Percentiles rank a stretch among this genome's conserved stretches.
These are phyloP conservation scores for Hymenoscyphus fructigenus DNA, from an alignment of 2,329 filamentous ascomycete genomes.

Conservation along the genomic window DNA sequence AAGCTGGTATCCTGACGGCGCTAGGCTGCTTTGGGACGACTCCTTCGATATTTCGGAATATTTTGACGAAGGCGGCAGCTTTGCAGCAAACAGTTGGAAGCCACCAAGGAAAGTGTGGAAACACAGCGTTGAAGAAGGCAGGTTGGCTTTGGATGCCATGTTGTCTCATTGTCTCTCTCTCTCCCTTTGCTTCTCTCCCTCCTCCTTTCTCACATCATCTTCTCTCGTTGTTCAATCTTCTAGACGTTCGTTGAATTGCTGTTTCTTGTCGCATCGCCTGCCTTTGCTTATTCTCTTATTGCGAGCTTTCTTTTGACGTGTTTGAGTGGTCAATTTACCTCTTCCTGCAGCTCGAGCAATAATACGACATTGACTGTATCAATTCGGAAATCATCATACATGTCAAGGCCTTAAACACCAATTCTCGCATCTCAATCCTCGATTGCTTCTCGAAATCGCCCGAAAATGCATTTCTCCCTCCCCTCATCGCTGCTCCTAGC, in stretches of 20 bases:
- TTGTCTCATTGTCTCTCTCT: background rate
- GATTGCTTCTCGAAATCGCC: background rate
- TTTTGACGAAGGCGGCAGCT: background rate
- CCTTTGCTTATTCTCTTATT: background rate
- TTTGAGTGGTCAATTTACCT: background rate
- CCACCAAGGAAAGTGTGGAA: constrained; percentile 1
- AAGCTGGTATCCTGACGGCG: background rate
- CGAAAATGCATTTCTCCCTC: background rate
- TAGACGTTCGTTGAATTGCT: background rate
- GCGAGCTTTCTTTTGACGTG: background rate
- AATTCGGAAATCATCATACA: background rate
- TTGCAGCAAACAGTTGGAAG: background rate
- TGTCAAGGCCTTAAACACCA: background rate
- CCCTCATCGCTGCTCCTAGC: constrained; percentile 14
- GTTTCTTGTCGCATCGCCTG: background rate
- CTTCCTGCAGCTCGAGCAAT: constrained; percentile 1
- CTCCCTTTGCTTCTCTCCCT: background rate
- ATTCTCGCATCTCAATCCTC: background rate
- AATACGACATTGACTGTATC: background rate
- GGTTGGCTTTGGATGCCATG: background rate
- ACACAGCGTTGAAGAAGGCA: background rate
- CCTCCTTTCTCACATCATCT: background rate
- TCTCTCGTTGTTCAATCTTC: background rate
- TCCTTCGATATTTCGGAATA: background rate
- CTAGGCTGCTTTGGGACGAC: background rate